A percentile compares a stretch with the other conserved stretches of the same genome.
These are phyloP conservation scores for Teunomyces panamensis DNA, from an alignment of 805 yeast species.

Conservation along the genomic window DNA sequence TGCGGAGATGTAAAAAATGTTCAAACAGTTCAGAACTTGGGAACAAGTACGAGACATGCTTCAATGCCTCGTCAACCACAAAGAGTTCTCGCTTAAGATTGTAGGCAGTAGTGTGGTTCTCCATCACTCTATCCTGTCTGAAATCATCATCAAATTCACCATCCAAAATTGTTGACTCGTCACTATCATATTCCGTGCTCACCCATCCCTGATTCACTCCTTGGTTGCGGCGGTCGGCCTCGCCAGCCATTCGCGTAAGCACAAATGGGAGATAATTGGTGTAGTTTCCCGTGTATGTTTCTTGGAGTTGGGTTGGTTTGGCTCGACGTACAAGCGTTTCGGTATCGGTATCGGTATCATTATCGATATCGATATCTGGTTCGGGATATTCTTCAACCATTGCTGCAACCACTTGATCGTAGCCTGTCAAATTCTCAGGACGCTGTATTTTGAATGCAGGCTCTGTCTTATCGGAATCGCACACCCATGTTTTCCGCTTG, in stretches of 20 bases:
- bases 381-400: not conserved
- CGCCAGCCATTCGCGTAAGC: slow-evolving; percentile 25
- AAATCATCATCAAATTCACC: slow-evolving; percentile 8
- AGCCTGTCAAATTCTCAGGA: too few species aligned
- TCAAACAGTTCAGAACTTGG: slow-evolving; percentile 26
- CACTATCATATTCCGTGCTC: not conserved
- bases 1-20: slow-evolving; percentile 26
- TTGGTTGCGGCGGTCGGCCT: too few species aligned
- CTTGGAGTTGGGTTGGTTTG: slow-evolving; percentile 34
- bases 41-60: slow-evolving; percentile 27
- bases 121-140: slow-evolving; percentile 14
- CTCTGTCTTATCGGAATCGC: too few species aligned
- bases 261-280: slow-evolving; percentile 36
- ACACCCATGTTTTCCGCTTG: too few species aligned
- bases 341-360: slow-evolving; percentile 32
- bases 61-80: slow-evolving; percentile 33
- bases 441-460: too few species aligned
- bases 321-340: slow-evolving; percentile 24
- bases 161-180: slow-evolving; percentile 16
- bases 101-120: slow-evolving; percentile 17
- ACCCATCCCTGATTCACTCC: too few species aligned
- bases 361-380: slow-evolving; percentile 6
- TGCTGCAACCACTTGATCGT: not conserved
- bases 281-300: slow-evolving; percentile 34
- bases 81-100: slow-evolving; percentile 28